A percentile compares a stretch with the other conserved stretches of the same genome.
These are phyloP conservation scores for Didymella pinodella DNA, from an alignment of 2,329 filamentous ascomycete species.

Conservation along the genomic window DNA sequence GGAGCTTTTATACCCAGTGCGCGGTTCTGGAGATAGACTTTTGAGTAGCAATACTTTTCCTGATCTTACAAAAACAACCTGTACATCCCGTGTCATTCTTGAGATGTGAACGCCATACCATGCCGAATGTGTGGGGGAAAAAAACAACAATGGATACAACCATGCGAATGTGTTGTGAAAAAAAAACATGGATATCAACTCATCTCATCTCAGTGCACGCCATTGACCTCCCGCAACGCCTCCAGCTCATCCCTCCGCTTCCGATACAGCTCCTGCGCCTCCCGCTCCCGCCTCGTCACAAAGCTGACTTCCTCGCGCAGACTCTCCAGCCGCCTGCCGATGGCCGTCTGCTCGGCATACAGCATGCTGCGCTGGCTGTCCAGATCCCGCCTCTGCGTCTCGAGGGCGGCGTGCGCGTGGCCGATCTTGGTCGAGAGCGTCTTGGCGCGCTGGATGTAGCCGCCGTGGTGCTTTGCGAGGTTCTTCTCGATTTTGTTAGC, in stretches of 20 bases:
- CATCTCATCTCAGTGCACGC: conserved; percentile 39
- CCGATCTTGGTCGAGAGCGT: conserved; percentile 79
- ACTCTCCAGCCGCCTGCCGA: conserved; percentile 74
- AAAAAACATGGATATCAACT: conserved; percentile 8
- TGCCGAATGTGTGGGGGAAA: neutral
- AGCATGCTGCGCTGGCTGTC: conserved; percentile 78
- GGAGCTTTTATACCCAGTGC: conserved; percentile 18
- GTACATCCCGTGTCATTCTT: neutral
- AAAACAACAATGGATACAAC: conserved; percentile 6
- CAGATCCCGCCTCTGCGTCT: conserved; percentile 75
- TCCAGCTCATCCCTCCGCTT: conserved; percentile 79
- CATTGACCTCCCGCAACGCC: conserved; percentile 57
- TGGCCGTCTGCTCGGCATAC: conserved; percentile 79
- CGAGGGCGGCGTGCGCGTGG: conserved; percentile 76
- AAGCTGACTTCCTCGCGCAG: conserved; percentile 85
- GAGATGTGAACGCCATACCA: neutral
- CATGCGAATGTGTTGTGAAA: neutral
- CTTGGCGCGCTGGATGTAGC: conserved; percentile 87
- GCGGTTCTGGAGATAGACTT: conserved; percentile 17
- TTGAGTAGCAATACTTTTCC: neutral
- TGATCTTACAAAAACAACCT: neutral
- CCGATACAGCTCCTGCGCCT: conserved; percentile 88
- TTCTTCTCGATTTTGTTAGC: conserved; percentile 94
- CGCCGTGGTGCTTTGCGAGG: conserved; percentile 83
- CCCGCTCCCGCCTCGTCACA: conserved; percentile 81